phyloP scores from a whole-genome alignment of 805 yeast species.

The Metschnikowia picachoensis region DNA sequence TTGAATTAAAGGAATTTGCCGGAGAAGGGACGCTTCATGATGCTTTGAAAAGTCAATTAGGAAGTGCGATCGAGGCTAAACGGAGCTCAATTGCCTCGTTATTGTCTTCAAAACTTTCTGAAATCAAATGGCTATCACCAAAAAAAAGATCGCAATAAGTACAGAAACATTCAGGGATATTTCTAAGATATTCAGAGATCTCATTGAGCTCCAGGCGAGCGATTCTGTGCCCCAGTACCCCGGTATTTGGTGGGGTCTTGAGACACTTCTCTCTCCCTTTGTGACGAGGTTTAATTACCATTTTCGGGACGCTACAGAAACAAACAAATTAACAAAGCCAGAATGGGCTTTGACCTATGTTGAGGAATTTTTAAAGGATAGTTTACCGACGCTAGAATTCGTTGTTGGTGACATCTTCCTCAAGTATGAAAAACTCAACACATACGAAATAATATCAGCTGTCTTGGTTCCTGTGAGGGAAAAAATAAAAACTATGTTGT shows the following conservation, averaged over 20 bases:
- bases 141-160: slow-evolving; percentile 13
- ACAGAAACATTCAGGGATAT: slow-evolving; percentile 11
- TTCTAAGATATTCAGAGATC: slow-evolving; percentile 9
- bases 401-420: slow-evolving; percentile 35
- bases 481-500: slow-evolving; percentile 34
- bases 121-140: slow-evolving; percentile 25
- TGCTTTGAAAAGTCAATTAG: slow-evolving; percentile 1
- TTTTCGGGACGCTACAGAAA: slow-evolving; percentile 51
- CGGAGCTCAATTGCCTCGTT: slow-evolving; percentile 10
- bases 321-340: slow-evolving; percentile 64
- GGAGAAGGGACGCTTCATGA: not conserved
- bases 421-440: slow-evolving; percentile 25
- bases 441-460: slow-evolving; percentile 42
- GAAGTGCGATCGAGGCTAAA: not conserved
- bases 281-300: slow-evolving; percentile 54
- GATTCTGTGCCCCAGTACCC: slow-evolving; percentile 28
- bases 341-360: slow-evolving; percentile 63
- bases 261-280: slow-evolving; percentile 43
- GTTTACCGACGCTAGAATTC: slow-evolving; percentile 37
- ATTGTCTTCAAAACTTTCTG: slow-evolving; percentile 13
- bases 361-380: slow-evolving; percentile 39
- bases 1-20: slow-evolving; percentile 1
- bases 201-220: slow-evolving; percentile 32
- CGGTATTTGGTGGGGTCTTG: slow-evolving; percentile 48
- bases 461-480: slow-evolving; percentile 43